Evolutionary conservation across 495 filamentous ascomycete species (phyloP), one percentile per base, ranked within the genome.

Genomic region (Annulohypoxylon nitens): DNA sequence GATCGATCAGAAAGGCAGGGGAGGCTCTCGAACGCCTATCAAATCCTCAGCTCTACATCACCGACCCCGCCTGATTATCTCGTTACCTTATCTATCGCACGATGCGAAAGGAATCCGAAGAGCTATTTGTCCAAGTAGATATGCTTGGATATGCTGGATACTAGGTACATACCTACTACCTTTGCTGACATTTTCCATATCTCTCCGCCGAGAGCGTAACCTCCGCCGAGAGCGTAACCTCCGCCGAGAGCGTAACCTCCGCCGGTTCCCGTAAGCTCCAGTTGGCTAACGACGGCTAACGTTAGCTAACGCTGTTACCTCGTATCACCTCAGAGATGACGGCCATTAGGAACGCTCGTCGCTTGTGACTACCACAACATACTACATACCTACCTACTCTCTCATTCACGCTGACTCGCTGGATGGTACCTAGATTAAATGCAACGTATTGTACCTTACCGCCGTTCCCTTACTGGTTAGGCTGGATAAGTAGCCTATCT

Each of bases 41-140:
- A 74, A 10, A 64, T 61, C 59, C 23, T 55, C 57, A 62, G 62
- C 54, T 43, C 51, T 64, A 43, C 63, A 67, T 64, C 55, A 61
- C 51, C 58, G 64, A 68, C 72, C 72, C 72, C 67, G 61, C 71
- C 72, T 64, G 51, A 62, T 55, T 70, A 61, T 64, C 67, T 70
- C 51, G 72, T 70, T 75, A 70, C 72, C 72, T 75, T 70, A 70
- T 70, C 67, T 75, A 75, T 74, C 67, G 67, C 67, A 70, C 59
- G 58, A 75, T 75, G 34, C 43, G 39, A 33, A 33, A 12, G 39
- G 7, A 47, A 47, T 33, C 61, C 51, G 16, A 67, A 59, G 71
- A 63, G 51, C 63, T 58, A 75, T 75, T 75, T 75, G 72, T 64
- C 64, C 51, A 61, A 53, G 45, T 43, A 37, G 36, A 61, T 63